These are phyloP conservation scores for Wakefieldia striispora DNA, from an alignment of 768 basidiomycete species.

Conservation along the genomic window DNA sequence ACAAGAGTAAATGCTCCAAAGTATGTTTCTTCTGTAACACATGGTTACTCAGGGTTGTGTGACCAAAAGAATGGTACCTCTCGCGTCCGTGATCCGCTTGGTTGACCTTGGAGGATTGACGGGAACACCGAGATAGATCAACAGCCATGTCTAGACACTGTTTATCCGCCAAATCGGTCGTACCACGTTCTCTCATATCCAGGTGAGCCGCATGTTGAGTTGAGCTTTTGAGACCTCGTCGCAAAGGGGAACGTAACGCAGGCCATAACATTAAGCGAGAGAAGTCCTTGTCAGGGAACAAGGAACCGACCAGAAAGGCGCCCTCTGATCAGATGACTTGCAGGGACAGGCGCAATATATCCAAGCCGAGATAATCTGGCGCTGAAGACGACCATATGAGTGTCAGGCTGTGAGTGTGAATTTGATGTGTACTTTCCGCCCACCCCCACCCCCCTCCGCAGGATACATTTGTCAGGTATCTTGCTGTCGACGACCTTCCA, in stretches of 20 bases:
- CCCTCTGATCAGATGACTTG: not conserved
- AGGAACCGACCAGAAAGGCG: not conserved
- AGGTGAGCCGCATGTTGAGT: not conserved
- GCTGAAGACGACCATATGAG: not conserved
- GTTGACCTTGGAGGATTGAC: not conserved
- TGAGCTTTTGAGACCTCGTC: not conserved
- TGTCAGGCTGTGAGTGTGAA: too few species aligned
- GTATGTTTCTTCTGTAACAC: not conserved
- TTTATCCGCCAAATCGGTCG: not conserved
- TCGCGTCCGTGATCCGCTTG: not conserved
- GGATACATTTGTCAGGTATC: not conserved
- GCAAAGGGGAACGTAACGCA: not conserved
- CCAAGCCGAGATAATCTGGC: not conserved
- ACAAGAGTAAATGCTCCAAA: not conserved
- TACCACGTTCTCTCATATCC: not conserved
- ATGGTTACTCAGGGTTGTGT: not conserved
- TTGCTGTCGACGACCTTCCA: not conserved
- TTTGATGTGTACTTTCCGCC: too few species aligned
- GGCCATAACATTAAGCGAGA: constrained; percentile 4
- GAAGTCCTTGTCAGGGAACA: not conserved
- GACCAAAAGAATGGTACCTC: too few species aligned
- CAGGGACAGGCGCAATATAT: not conserved
- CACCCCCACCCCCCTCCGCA: too few species aligned
- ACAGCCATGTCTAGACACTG: not conserved
- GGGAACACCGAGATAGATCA: too few species aligned